Evolutionary conservation across 176 grass and related monocot species (phyloP), one percentile per base, ranked within the genome.

Genomic region (Phoenix dactylifera): DNA sequence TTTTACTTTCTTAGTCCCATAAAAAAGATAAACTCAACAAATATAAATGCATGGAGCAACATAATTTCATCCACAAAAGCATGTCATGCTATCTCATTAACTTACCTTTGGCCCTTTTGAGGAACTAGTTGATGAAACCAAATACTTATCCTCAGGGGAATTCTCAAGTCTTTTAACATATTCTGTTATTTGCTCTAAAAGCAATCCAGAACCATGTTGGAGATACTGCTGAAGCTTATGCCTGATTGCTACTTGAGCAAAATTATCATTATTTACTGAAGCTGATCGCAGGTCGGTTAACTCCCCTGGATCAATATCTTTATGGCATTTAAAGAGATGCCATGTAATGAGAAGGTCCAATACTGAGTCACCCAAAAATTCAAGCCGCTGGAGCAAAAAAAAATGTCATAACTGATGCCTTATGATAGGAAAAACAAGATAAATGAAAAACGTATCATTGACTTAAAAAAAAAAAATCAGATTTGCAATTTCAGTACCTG

Each of bases 181-280:
- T 71, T 91, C 72, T 35, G 74, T 76, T 68, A 97, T 88, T 73
- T 91, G 62, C 4, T 85, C 75, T 70, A 77, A 74, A 18, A 91
- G 56, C 15, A 78, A 52, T 54, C 63, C 78, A 66, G 78, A 91
- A 62, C 81, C 80, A 76, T 91, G 81, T 62, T 80, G 87, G 55
- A 97, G 81, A 78, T 80, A 83, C 14, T 74, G 57, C 24, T 97
- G 73, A 57, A 97, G 60, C 68, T 88, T 91, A 66, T 97, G 73
- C 68, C 69, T 88, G 30, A 88, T 84, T 30, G 92, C 84, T 62
- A 84, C 69, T 77, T 77, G 87, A 65, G 92, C 87, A 70, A 97
- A 97, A 63, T 89, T 91, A 59, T 90, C 81, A 24, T 97, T 97
- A 60, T 88, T 97, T 58, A 97, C 92, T 28, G 87, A 97, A 58